These are phyloP conservation scores for Neofusicoccum cordaticola DNA, from an alignment of 2,329 filamentous ascomycete genomes.

Conservation along the genomic window DNA sequence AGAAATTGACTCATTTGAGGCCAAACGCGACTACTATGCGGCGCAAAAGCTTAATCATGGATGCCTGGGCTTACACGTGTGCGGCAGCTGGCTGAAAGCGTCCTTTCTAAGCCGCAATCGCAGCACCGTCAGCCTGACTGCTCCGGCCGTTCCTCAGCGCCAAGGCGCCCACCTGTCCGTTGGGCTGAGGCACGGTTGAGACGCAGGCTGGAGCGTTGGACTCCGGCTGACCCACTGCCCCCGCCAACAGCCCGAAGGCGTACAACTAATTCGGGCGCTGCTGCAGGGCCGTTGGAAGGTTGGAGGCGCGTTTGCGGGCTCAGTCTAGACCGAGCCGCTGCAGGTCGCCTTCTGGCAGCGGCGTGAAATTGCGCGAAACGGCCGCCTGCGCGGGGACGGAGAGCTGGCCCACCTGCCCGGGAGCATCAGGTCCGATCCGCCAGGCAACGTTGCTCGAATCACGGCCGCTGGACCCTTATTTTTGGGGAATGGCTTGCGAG, in stretches of 20 bases:
- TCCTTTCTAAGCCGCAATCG: conserved; percentile 3
- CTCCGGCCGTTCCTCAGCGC: neutral
- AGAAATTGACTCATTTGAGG: conserved; percentile 1
- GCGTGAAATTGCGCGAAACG: neutral
- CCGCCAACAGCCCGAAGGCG: conserved; percentile 9
- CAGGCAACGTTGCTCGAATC: neutral
- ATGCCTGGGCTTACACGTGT: neutral
- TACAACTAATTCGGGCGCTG: neutral
- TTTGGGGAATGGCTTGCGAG: neutral
- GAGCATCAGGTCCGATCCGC: conserved; percentile 2
- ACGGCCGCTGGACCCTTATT: neutral
- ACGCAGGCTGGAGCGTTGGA: neutral
- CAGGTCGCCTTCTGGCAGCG: conserved; percentile 12
- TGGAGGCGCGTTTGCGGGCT: neutral
- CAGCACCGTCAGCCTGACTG: neutral
- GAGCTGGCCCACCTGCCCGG: neutral
- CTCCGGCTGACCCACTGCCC: neutral
- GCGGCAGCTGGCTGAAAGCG: neutral
- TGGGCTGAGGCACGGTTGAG: conserved; percentile 8
- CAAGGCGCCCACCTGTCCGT: neutral
- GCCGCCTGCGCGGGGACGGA: neutral
- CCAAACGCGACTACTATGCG: neutral
- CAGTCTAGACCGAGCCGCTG: conserved; percentile 3
- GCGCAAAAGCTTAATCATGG: conserved; percentile 1
- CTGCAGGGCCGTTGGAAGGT: neutral